Evolutionary conservation across 371 early-diverging fungal species (phyloP), one percentile per base, ranked within the genome.

Genomic region (Mortierella sp.): DNA sequence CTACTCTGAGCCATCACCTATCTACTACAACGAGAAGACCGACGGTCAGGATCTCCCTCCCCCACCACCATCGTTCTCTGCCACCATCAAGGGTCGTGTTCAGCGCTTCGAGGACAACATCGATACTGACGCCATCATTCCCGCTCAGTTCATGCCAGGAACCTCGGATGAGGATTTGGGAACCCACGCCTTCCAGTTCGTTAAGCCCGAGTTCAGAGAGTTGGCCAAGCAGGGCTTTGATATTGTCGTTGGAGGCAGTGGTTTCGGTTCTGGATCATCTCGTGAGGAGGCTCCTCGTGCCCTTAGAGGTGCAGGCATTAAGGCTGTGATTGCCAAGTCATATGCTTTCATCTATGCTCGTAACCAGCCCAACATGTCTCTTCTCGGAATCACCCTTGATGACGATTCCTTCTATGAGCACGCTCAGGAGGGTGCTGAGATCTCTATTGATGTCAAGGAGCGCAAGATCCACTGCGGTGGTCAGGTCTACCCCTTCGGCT

Each of bases 241-340:
- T 76, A 91, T 93, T 72, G 87, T 94, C 22, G 92, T 94, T 21
- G 94, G 86, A 69, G 94, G 92, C 32, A 65, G 63, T 63, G 93
- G 94, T 58, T 92, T 93, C 77, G 93, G 94, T 45, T 88, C 89
- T 38, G 94, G 94, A 53, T 92, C 92, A 11, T 91, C 91, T 53
- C 88, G 94, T 72, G 94, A 94, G 72, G 94, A 94, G 72, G 94
- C 94, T 22, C 94, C 94, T 28, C 88, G 93, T 70, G 93, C 94
- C 6, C 77, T 94, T 43, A 89, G 87, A 69, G 94, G 92, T 47
- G 88, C 89, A 24, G 88, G 88, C 41, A 68, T 93, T 66, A 84
- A 94, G 83, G 94, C 92, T 16, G 94, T 94, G 32, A 94, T 94
- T 68, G 94, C 94, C 43, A 94, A 92, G 84, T 91, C 92, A 52